Base-by-base conservation (phyloP, 2,329 filamentous ascomycete genomes). In the Nakataea oryzae region DNA sequence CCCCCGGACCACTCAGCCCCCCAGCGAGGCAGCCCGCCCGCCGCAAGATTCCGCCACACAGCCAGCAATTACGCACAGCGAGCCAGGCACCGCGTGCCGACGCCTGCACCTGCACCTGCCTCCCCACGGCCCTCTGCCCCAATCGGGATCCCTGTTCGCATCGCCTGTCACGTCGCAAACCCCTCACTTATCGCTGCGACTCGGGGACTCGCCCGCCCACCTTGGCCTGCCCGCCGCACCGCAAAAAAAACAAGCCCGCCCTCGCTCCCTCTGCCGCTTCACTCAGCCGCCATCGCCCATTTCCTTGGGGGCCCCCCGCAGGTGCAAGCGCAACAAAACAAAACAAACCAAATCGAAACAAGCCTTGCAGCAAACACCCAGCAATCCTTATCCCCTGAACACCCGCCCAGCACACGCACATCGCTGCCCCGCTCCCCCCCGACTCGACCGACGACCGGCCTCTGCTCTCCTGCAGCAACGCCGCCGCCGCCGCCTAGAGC, bases 11-110 rank as follows among this genome's bases (percentile, higher is more conserved):
- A n/a, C n/a, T n/a, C n/a, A n/a, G n/a, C n/a, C n/a, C n/a, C n/a
- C n/a, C n/a, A n/a, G n/a, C n/a, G n/a, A n/a, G n/a, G n/a, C n/a
- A n/a, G n/a, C n/a, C n/a, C n/a, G n/a, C n/a, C n/a, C n/a, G n/a
- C n/a, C n/a, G n/a, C n/a, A n/a, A n/a, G n/a, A n/a, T n/a, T n/a
- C n/a, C n/a, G n/a, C n/a, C n/a, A n/a, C n/a, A n/a, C n/a, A n/a
- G n/a, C 41, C 9, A 11, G 41, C 41, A 47, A 11, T 47, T 47
- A 11, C 41, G 41, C 41, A 50, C 24, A 50, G n/a, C 41, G 41
- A 50, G 24, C 41, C 41, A 50, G 41, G 21, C 21, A 24, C 41
- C n/a, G 73, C 68, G 4, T 72, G 61, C 68, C n/a, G 14, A n/a
- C 56, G 56, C 3, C 56, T 7, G 56, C 9, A 26, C 24, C 26